Percentiles rank a stretch among this genome's conserved stretches.
Evolutionary conservation across 768 basidiomycete species (phyloP).

Genomic region (Lactarius indigo): DNA sequence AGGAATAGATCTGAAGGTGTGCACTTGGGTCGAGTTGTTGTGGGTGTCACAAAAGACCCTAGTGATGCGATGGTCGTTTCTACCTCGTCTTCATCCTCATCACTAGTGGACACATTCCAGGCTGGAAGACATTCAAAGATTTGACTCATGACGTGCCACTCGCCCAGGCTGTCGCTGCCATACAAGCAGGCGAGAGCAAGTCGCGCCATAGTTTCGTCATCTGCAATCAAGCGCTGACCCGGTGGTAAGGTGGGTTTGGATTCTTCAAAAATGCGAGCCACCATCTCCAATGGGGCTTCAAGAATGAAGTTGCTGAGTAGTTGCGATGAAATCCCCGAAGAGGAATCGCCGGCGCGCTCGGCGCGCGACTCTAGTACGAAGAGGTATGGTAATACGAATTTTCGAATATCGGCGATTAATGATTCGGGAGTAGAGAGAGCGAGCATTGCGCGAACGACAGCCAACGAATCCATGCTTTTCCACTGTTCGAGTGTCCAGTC

Average conservation of each 20-base stretch:
- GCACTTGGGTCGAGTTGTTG: conserved; percentile 52
- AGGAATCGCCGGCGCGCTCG: conserved; percentile 73
- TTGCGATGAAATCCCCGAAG: conserved; percentile 60
- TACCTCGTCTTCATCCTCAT: conserved; percentile 65
- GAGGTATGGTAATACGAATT: conserved; percentile 87
- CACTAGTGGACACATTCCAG: conserved; percentile 64
- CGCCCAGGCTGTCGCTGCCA: conserved; percentile 64
- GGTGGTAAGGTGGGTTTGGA: conserved; percentile 84
- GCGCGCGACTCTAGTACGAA: conserved; percentile 87
- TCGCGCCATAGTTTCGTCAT: conserved; percentile 80
- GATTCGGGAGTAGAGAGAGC: conserved; percentile 62
- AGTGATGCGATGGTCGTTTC: conserved; percentile 80
- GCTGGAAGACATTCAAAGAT: conserved; percentile 97
- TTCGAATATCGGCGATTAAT: conserved; percentile 63
- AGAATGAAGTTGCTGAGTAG: conserved; percentile 72
- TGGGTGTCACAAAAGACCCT: conserved; percentile 73
- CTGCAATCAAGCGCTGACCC: conserved; percentile 68
- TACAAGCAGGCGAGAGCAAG: conserved; percentile 88
- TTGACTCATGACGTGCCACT: conserved; percentile 82
- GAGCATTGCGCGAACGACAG: conserved; percentile 74
- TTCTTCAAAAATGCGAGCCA: conserved; percentile 77
- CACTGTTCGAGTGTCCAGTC: conserved; percentile 79
- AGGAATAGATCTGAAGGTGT: conserved; percentile 68
- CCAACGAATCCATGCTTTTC: conserved; percentile 60
- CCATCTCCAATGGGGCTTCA: conserved; percentile 59